Percentiles rank a stretch among this genome's conserved stretches.
These are phyloP conservation scores for Nidula microcarpa DNA, from an alignment of 768 basidiomycete genomes.

Conservation along the genomic window DNA sequence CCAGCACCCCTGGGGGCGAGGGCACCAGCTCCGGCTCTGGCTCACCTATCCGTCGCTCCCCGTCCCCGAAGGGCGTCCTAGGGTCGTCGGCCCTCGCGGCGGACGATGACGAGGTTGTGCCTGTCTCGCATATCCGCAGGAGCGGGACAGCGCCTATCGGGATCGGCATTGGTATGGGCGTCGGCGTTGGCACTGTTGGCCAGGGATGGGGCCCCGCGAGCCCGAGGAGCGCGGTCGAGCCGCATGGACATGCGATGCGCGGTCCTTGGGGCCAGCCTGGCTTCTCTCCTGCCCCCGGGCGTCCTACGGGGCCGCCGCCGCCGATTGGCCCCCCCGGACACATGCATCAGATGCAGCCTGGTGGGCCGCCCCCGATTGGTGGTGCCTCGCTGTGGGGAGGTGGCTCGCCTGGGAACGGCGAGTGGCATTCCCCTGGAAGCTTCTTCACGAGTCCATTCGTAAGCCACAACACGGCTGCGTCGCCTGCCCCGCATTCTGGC, in stretches of 20 bases:
- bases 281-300: slow-evolving; percentile 10
- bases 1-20: slow-evolving; percentile 30
- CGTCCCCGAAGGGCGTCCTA: slow-evolving; percentile 61
- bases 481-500: slow-evolving; percentile 40
- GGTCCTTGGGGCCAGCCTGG: slow-evolving; percentile 22
- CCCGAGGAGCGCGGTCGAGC: slow-evolving; percentile 38
- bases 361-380: slow-evolving; percentile 9
- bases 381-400: slow-evolving; percentile 37
- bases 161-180: slow-evolving; percentile 8
- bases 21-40: slow-evolving; percentile 60
- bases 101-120: slow-evolving; percentile 78
- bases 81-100: slow-evolving; percentile 77
- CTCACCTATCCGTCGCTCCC: slow-evolving; percentile 46
- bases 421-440: slow-evolving; percentile 49
- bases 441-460: slow-evolving; percentile 49
- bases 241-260: slow-evolving; percentile 45
- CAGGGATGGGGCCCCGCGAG: slow-evolving; percentile 34
- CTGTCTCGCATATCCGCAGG: slow-evolving; percentile 35
- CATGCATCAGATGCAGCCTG: slow-evolving; percentile 14
- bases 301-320: slow-evolving; percentile 23
- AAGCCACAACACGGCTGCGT: slow-evolving; percentile 44
- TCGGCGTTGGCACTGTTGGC: slow-evolving; percentile 13
- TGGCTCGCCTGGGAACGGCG: slow-evolving; percentile 18
- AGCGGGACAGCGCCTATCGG: slow-evolving; percentile 29
- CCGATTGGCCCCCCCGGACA: slow-evolving; percentile 15